Conservation (phyloP, 768 basidiomycete genomes). For the Gelatoporia subvermispora region DNA sequence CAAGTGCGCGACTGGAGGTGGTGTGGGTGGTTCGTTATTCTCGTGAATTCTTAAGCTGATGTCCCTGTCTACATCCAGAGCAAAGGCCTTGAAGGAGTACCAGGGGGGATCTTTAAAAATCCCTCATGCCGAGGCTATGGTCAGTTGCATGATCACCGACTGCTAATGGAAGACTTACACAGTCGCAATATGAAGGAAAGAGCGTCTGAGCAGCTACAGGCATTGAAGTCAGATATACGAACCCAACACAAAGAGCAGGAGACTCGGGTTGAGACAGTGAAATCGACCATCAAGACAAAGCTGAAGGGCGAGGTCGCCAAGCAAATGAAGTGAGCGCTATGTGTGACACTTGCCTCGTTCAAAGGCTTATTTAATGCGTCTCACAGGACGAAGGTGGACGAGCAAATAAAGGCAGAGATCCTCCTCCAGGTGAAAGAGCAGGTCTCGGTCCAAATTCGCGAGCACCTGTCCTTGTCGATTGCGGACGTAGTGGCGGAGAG, state of each 20-base stretch:
- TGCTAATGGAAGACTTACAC: not conserved
- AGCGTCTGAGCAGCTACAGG: constrained; percentile 15
- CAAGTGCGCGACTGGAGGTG: constrained; percentile 10
- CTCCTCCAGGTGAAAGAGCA: constrained; percentile 38
- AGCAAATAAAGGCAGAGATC: constrained; percentile 38
- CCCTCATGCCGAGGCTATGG: constrained; percentile 21
- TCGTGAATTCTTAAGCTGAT: not conserved
- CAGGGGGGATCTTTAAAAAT: constrained; percentile 28
- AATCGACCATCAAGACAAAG: constrained; percentile 22
- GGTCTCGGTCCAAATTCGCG: constrained; percentile 43
- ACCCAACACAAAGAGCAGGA: constrained; percentile 19
- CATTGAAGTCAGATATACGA: constrained; percentile 19
- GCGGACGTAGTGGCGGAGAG: constrained; percentile 40
- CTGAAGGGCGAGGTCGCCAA: constrained; percentile 23
- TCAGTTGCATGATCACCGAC: constrained; percentile 19
- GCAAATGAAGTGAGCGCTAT: constrained; percentile 28
- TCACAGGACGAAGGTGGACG: constrained; percentile 31
- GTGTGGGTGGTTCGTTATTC: constrained; percentile 10
- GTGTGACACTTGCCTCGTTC: not conserved
- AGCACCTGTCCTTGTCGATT: constrained; percentile 45
- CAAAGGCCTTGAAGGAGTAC: constrained; percentile 24
- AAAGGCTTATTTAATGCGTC: constrained; percentile 4
- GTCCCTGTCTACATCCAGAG: constrained; percentile 16
- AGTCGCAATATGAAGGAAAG: constrained; percentile 12
- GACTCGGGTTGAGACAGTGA: constrained; percentile 22